phyloP scores from a whole-genome alignment of 73 alveolate species.

The Stentor roeselii region DNA sequence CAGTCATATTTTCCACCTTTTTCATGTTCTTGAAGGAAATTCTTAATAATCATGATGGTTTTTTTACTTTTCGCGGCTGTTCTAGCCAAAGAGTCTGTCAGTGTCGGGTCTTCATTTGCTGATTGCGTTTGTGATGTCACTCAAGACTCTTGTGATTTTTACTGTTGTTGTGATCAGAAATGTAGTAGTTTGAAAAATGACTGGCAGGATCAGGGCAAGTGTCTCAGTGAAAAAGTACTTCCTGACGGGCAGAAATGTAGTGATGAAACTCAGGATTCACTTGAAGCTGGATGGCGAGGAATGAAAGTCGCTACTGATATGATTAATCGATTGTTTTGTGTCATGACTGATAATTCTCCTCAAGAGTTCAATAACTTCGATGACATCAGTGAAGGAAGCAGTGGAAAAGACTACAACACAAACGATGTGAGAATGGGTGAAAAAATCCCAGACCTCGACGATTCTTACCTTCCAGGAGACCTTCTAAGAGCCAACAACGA shows the following conservation, averaged over 20 bases:
- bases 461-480: background rate
- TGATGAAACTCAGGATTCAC: background rate
- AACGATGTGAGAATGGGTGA: background rate
- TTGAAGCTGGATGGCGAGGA: constrained; percentile 11
- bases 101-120: background rate
- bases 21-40: background rate
- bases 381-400: background rate
- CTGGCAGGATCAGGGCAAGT: background rate
- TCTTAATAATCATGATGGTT: no score
- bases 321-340: background rate
- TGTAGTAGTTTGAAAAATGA: background rate
- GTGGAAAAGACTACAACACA: background rate
- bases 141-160: constrained; percentile 1
- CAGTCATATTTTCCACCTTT: background rate
- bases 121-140: constrained; percentile 7
- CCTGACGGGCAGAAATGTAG: background rate
- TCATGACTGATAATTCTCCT: constrained; percentile 13
- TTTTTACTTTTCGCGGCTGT: no score
- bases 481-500: background rate
- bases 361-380: background rate
- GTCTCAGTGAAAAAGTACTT: background rate
- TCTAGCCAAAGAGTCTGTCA: no score
- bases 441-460: background rate
- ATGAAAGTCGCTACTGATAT: constrained; percentile 12
- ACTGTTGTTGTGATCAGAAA: background rate